These are phyloP conservation scores for Colletotrichum coccodes DNA, from an alignment of 2,329 filamentous ascomycete species.

Conservation along the genomic window DNA sequence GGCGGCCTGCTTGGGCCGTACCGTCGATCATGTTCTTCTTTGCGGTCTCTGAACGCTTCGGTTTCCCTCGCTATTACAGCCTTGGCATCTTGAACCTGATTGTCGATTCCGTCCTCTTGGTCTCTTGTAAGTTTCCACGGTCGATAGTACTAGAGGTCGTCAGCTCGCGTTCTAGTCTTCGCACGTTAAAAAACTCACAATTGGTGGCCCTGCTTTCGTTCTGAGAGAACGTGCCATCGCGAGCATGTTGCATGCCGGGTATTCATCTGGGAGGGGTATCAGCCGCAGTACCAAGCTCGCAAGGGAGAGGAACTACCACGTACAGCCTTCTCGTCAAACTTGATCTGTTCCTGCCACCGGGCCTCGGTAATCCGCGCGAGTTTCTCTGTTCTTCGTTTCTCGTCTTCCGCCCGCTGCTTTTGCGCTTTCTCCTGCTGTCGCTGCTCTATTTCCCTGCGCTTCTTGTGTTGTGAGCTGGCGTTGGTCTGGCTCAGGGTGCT, in stretches of 20 bases:
- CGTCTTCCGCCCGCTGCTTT: conserved; percentile 77
- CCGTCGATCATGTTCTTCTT: conserved; percentile 48
- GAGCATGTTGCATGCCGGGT: conserved; percentile 79
- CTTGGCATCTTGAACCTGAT: conserved; percentile 75
- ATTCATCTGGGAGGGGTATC: conserved; percentile 68
- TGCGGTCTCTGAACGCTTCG: conserved; percentile 67
- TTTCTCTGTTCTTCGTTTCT: conserved; percentile 73
- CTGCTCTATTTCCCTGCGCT: conserved; percentile 83
- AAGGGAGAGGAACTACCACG: conserved; percentile 44
- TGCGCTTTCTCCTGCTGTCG: conserved; percentile 81
- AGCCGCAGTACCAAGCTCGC: conserved; percentile 34
- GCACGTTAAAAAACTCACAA: conserved; percentile 66
- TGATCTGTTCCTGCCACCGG: conserved; percentile 76
- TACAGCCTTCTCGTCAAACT: conserved; percentile 82
- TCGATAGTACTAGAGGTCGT: conserved; percentile 77
- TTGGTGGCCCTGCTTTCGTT: conserved; percentile 75
- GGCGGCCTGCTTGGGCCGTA: conserved; percentile 37
- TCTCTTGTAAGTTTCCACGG: conserved; percentile 79
- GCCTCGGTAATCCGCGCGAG: conserved; percentile 69
- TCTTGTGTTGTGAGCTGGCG: conserved; percentile 71
- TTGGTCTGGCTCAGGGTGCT: conserved; percentile 81
- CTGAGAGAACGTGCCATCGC: conserved; percentile 77
- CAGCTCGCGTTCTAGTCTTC: background rate
- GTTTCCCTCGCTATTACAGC: conserved; percentile 72
- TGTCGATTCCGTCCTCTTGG: conserved; percentile 77